Percentiles rank a stretch among this genome's conserved stretches.
Evolutionary conservation across 495 filamentous ascomycete genomes (phyloP).

Genomic region (Bombardia bombarda): DNA sequence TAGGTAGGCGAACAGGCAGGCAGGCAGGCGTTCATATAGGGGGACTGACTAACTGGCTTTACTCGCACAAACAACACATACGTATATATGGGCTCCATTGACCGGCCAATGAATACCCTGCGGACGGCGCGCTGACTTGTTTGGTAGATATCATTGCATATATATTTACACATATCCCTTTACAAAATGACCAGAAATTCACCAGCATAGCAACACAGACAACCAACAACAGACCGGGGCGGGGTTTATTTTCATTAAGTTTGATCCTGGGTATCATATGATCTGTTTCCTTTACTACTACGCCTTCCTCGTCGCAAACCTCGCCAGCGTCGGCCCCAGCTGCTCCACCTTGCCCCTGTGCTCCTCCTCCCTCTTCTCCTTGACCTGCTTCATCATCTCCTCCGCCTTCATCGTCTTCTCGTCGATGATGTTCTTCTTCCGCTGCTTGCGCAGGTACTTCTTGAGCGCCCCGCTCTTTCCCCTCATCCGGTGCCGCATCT

Average conservation of each 20-base stretch:
- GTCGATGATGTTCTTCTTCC: conserved; percentile 84
- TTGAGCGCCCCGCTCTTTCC: conserved; percentile 89
- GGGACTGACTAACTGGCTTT: background rate
- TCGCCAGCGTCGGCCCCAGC: conserved; percentile 36
- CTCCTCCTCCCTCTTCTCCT: conserved; percentile 31
- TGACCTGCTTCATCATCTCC: conserved; percentile 38
- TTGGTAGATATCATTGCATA: background rate
- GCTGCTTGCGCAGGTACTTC: conserved; percentile 84
- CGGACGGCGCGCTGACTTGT: too few species aligned
- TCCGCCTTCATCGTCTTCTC: conserved; percentile 62
- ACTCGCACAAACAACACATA: too few species aligned
- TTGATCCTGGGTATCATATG: conserved; percentile 20
- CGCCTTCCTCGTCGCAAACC: conserved; percentile 43
- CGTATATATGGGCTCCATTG: too few species aligned
- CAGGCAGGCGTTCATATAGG: too few species aligned
- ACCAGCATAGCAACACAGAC: background rate
- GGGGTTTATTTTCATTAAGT: background rate
- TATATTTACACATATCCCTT: background rate
- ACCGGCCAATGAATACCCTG: too few species aligned
- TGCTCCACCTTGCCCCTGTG: conserved; percentile 34
- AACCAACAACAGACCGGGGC: background rate
- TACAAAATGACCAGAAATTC: too few species aligned
- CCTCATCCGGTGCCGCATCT: conserved; percentile 60
- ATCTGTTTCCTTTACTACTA: conserved; percentile 26
- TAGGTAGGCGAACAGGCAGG: too few species aligned